These are phyloP conservation scores for Talaromyces sp. DNA, from an alignment of 2,329 filamentous ascomycete species.

Conservation along the genomic window DNA sequence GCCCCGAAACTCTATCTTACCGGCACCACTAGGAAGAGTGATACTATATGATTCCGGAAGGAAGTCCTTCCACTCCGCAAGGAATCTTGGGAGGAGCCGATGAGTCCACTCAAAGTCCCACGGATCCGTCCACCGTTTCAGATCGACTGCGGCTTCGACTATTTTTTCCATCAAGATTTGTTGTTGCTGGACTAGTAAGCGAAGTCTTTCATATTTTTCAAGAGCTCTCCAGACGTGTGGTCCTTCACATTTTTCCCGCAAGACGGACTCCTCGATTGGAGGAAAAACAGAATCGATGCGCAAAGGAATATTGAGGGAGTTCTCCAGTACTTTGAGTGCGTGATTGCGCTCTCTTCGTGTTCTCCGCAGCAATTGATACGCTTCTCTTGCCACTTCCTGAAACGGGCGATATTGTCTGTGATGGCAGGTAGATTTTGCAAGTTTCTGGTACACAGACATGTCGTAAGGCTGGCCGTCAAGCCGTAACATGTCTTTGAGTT, in stretches of 20 bases:
- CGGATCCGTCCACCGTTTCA: slow-evolving; percentile 20
- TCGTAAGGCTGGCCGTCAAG: slow-evolving; percentile 57
- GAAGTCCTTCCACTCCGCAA: slow-evolving; percentile 51
- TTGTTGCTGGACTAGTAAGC: slow-evolving; percentile 31
- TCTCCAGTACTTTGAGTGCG: slow-evolving; percentile 27
- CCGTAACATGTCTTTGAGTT: slow-evolving; percentile 61
- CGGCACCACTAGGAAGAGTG: slow-evolving; percentile 29
- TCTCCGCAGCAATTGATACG: slow-evolving; percentile 30
- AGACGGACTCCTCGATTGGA: slow-evolving; percentile 23
- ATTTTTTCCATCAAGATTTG: slow-evolving; percentile 25
- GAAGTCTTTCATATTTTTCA: slow-evolving; percentile 32
- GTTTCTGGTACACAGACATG: slow-evolving; percentile 52
- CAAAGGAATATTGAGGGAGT: slow-evolving; percentile 22
- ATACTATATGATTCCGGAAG: slow-evolving; percentile 41
- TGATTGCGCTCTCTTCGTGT: slow-evolving; percentile 28
- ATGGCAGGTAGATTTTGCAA: slow-evolving; percentile 31
- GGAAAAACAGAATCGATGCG: slow-evolving; percentile 19
- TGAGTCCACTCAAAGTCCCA: slow-evolving; percentile 29
- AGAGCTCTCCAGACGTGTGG: slow-evolving; percentile 25
- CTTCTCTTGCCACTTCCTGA: slow-evolving; percentile 27
- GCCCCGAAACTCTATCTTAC: slow-evolving; percentile 40
- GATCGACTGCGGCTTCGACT: slow-evolving; percentile 23
- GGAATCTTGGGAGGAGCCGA: slow-evolving; percentile 40
- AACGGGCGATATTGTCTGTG: slow-evolving; percentile 23
- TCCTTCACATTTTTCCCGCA: not conserved